Percentiles rank a stretch among this genome's conserved stretches.
These are phyloP conservation scores for Phaffomyces antillensis DNA, from an alignment of 805 yeast genomes.

Conservation along the genomic window DNA sequence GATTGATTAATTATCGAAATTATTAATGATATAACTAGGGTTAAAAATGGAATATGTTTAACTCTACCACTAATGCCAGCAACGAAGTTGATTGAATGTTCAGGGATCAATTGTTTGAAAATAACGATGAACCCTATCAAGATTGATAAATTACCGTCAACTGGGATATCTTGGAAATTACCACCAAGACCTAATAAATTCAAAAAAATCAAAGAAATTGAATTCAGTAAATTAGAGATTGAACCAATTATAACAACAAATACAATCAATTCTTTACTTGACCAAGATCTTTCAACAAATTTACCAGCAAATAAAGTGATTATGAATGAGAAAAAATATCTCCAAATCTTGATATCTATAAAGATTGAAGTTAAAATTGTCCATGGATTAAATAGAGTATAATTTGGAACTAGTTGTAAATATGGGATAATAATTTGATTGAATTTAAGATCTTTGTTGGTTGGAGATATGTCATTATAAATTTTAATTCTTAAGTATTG, in stretches of 20 bases:
- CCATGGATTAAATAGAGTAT: conserved; percentile 54
- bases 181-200: conserved; percentile 21
- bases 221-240: conserved; percentile 41
- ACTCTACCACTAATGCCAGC: conserved; percentile 46
- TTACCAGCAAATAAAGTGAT: conserved; percentile 53
- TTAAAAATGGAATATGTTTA: conserved; percentile 54
- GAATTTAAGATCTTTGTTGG: conserved; percentile 24
- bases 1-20: conserved; percentile 24
- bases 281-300: conserved; percentile 64
- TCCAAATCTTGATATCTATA: conserved; percentile 46
- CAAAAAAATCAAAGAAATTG: conserved; percentile 20
- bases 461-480: conserved; percentile 21
- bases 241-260: conserved; percentile 43
- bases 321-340: conserved; percentile 38
- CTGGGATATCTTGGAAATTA: conserved; percentile 31
- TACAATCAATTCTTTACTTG: conserved; percentile 41
- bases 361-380: conserved; percentile 57
- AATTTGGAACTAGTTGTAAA: conserved; percentile 57
- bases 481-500: conserved; percentile 34
- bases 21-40: conserved; percentile 24
- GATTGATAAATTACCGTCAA: conserved; percentile 49
- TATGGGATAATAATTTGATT: conserved; percentile 44
- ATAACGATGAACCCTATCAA: conserved; percentile 55
- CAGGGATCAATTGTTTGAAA: conserved; percentile 59
- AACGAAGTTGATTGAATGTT: conserved; percentile 46